Base-by-base conservation (phyloP, 2,329 filamentous ascomycete species). In the Leptographium galeiforme region DNA sequence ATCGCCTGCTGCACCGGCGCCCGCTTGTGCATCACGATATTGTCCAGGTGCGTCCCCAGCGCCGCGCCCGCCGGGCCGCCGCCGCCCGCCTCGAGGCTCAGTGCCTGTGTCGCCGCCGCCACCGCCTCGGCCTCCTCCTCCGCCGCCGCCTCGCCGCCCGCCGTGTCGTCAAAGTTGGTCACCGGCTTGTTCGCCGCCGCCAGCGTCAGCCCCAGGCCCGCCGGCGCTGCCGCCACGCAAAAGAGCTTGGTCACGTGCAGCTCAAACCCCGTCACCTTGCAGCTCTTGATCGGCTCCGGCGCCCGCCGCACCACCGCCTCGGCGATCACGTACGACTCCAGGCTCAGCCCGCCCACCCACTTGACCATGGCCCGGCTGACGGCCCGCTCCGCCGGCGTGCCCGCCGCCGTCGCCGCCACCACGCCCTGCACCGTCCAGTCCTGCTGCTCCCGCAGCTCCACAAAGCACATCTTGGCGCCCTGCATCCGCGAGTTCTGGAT, bases 331-430 rank as follows among this genome's bases (percentile, higher is more conserved):
- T 86, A 89, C 61, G 85, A 89, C 74, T 96, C 91, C 47, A 84
- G 76, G 63, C 81, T 85, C 60, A 95, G 71, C 45, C 73, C 77
- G 48, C 79, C 81, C 50, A 85, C 82, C 81, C 87, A 97, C 72
- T 97, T 97, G 66, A 96, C 87, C 91, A 97, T 97, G 69, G 87
- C 89, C 66, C 83, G 84, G 57, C 81, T 86, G 40, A 89, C 78
- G 8, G 71, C 79, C 50, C 71, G 77, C 62, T 89, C 80, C 65
- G 74, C 70, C 19, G 41, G 50, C 38, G 79, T 79, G 62, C 89
- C 80, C 65, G 74, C 70, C 32, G 41, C 51, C 38, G 79, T 79
- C 49, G 81, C 84, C 18, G 78, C 76, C 16, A 89, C 73, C 40
- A 96, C 84, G 51, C 85, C 89, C 72, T 96, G 90, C 41, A 96